Base-by-base conservation (phyloP, 2,329 filamentous ascomycete genomes). In the Coniochaeta prunicola region DNA sequence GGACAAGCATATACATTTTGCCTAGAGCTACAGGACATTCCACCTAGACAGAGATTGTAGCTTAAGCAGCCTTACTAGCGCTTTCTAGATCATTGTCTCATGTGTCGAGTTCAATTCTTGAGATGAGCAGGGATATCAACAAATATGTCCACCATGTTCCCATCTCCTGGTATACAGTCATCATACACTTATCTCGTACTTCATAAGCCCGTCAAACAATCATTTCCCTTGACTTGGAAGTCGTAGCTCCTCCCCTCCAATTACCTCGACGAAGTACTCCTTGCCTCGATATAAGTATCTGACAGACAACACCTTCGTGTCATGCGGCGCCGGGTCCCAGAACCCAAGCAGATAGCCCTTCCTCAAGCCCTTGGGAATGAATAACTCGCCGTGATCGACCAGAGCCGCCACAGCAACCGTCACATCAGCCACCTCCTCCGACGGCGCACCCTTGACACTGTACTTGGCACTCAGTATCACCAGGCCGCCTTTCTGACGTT, bases 381-480 rank as follows among this genome's bases (percentile, higher is more conserved):
- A 59, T 13, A 80, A 60, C 48, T 64, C 60, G 5, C 71, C 71
- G 3, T 70, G 68, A 58, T 75, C 71, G 34, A 81, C 70, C 36
- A 81, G 65, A n/a, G 77, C 76, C 17, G 75, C 74, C 30, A 80
- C 63, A 3, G 77, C 75, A 13, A 80, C 70, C 3, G 77, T 80
- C 19, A 81, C 78, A 60, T 82, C 78, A 26, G 77, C 77, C 13
- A 79, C 76, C 63, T 78, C 76, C 45, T 76, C 74, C 9, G 61
- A 61, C 57, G 64, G 64, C 26, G 67, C 66, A 15, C 68, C 68
- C 38, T 67, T 68, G 17, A 77, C 71, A 24, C 79, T 78, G 59
- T 77, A 81, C 64, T 76, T 79, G 58, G 79, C 79, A 59, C 73
- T 75, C 56, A 79, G 59, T n/a, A 82, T 74, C 13, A 79, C 74